These are phyloP conservation scores for Plasmodium coatneyi DNA, from an alignment of 169 alveolate species.

Conservation along the genomic window DNA sequence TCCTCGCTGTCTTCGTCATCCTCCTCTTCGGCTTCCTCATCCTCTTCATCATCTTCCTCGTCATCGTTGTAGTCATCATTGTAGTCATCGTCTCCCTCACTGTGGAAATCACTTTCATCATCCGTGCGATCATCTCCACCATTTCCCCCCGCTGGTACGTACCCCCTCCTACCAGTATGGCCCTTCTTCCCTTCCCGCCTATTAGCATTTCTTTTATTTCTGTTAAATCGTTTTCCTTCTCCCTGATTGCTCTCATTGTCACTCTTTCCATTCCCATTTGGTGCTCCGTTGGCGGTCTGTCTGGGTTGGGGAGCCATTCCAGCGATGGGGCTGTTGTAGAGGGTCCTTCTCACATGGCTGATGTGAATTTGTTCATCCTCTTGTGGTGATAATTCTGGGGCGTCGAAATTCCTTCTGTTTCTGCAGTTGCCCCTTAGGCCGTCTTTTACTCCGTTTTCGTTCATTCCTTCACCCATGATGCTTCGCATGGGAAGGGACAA, in stretches of 20 bases:
- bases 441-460: background rate
- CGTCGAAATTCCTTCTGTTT: background rate
- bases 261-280: background rate
- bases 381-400: background rate
- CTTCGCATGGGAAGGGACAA: background rate
- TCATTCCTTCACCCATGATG: background rate
- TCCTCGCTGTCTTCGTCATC: background rate
- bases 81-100: constrained; percentile 41
- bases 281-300: background rate
- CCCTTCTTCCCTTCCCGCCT: background rate
- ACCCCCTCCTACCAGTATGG: background rate
- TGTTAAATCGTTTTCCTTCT: background rate
- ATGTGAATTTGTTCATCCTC: background rate
- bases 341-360: background rate
- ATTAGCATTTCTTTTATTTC: background rate
- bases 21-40: background rate
- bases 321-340: background rate
- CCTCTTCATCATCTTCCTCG: constrained; percentile 4
- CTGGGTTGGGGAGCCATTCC: background rate
- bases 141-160: background rate
- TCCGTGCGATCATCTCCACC: constrained; percentile 16
- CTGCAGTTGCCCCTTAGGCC: background rate
- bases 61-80: too few relatives aligned
- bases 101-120: constrained; percentile 18
- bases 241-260: background rate